Percentiles rank a stretch among this genome's conserved stretches.
Conservation (phyloP, 441 rosid genomes). For the Biscutella auriculata region DNA sequence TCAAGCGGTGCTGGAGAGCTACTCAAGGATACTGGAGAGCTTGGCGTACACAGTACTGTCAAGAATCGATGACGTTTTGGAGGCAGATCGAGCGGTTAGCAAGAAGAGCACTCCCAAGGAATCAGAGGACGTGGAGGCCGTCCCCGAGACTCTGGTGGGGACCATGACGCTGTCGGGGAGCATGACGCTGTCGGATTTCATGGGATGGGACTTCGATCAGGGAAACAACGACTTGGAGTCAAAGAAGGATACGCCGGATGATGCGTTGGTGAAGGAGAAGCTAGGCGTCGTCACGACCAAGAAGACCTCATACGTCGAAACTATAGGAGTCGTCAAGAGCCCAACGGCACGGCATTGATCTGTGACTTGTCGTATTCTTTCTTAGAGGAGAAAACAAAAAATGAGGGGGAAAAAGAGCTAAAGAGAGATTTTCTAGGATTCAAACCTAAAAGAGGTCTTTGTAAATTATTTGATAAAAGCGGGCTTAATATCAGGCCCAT, state of each 20-base stretch:
- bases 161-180: conserved; percentile 19
- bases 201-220: conserved; percentile 64
- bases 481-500: conserved; percentile 10
- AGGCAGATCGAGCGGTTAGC: conserved; percentile 38
- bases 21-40: conserved; percentile 87
- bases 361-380: too few relatives aligned
- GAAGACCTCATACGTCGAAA: conserved; percentile 70
- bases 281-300: conserved; percentile 30
- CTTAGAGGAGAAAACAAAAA: neutral
- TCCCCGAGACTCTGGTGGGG: too few relatives aligned
- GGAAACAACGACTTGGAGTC: conserved; percentile 21
- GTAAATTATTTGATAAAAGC: neutral
- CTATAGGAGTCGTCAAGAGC: conserved; percentile 55
- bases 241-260: conserved; percentile 23
- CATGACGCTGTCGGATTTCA: conserved; percentile 63
- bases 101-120: conserved; percentile 19
- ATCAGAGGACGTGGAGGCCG: conserved; percentile 2
- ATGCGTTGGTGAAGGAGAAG: conserved; percentile 11
- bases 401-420: neutral
- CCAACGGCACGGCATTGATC: conserved; percentile 70
- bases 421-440: neutral
- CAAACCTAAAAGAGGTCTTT: neutral
- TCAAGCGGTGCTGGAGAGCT: conserved; percentile 84
- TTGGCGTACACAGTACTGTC: conserved; percentile 77
- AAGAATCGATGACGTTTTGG: conserved; percentile 74